Evolutionary conservation across 495 filamentous ascomycete species (phyloP).

Genomic region (Neurospora tetrasperma): DNA sequence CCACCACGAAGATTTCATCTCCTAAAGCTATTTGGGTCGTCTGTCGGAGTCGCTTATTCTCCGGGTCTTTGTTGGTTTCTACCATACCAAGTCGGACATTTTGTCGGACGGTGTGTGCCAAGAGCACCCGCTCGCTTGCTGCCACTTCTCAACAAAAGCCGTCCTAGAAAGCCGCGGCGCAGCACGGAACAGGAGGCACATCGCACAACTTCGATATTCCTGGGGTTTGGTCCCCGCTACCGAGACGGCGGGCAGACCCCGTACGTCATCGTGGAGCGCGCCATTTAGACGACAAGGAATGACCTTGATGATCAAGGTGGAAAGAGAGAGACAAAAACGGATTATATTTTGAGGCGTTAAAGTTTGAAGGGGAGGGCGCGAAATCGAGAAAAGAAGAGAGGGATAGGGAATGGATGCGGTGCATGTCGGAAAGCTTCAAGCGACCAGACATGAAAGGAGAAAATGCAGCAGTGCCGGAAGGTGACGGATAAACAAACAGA

Average conservation of each 20-base stretch:
- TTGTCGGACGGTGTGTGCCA: not conserved
- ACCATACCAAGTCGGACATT: not conserved
- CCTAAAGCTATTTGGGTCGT: too few relatives aligned
- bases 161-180: not conserved
- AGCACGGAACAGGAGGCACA: not conserved
- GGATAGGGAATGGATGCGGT: not conserved
- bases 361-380: not conserved
- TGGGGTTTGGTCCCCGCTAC: not conserved
- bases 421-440: not conserved
- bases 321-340: not conserved
- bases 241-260: not conserved
- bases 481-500: not conserved
- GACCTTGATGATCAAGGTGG: not conserved
- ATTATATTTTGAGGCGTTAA: not conserved
- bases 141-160: not conserved
- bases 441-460: not conserved
- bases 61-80: not conserved
- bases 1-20: too few relatives aligned
- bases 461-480: not conserved
- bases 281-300: not conserved
- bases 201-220: not conserved
- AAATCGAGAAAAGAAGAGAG: not conserved
- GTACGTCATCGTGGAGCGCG: not conserved
- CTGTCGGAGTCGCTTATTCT: not conserved
- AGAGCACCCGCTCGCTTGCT: not conserved